These are phyloP conservation scores for Fraxinus velutina DNA, from an alignment of 305 asterid genomes.

Conservation along the genomic window DNA sequence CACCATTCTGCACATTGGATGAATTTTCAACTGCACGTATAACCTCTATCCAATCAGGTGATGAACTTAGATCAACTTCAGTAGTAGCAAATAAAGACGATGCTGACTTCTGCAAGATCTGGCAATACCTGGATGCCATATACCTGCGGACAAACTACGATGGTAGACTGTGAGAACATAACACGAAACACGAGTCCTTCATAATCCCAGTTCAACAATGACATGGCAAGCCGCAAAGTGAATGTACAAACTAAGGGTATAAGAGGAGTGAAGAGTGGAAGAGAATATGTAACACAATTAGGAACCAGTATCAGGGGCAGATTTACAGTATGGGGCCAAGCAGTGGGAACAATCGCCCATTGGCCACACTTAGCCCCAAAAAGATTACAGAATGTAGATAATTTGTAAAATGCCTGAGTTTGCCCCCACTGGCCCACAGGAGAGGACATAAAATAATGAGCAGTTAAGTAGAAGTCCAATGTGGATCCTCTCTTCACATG, in stretches of 20 bases:
- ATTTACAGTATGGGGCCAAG: neutral
- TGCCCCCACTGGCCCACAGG: neutral
- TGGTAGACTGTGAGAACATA: slow-evolving; percentile 39
- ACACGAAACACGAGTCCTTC: neutral
- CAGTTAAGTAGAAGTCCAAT: slow-evolving; percentile 7
- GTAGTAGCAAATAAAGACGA: slow-evolving; percentile 46
- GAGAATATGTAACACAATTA: slow-evolving; percentile 9
- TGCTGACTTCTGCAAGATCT: slow-evolving; percentile 54
- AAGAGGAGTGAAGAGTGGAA: neutral
- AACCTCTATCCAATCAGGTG: slow-evolving; percentile 60
- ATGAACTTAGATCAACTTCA: slow-evolving; percentile 49
- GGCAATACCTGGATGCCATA: slow-evolving; percentile 69
- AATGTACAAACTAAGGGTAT: slow-evolving; percentile 12
- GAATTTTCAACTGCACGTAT: slow-evolving; percentile 40
- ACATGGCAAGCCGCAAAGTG: neutral
- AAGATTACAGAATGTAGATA: neutral
- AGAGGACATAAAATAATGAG: neutral
- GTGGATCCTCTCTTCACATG: neutral
- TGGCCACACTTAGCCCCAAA: neutral
- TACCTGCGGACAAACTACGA: slow-evolving; percentile 74
- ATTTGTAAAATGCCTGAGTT: neutral
- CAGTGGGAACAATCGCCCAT: neutral
- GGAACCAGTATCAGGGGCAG: slow-evolving; percentile 7
- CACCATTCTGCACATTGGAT: slow-evolving; percentile 27
- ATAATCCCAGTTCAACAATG: slow-evolving; percentile 18